Base-by-base conservation (phyloP, 495 filamentous ascomycete genomes). In the Penicillium steckii region DNA sequence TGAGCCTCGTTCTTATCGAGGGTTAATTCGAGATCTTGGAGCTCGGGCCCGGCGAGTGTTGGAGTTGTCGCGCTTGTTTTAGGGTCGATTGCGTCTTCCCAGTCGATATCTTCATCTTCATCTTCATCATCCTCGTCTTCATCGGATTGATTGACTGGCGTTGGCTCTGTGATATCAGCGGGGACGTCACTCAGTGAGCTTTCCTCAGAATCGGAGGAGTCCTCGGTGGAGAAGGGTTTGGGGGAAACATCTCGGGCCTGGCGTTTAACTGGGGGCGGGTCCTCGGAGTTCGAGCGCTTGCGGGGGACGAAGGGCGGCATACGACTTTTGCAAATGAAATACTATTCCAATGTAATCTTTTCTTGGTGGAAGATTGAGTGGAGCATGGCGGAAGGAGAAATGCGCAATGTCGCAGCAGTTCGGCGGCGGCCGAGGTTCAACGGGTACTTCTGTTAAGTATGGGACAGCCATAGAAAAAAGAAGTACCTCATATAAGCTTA, bases 11-110 rank as follows among this genome's bases (percentile, higher is more conserved):
- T 81, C 50, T 79, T 77, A 46, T 82, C 79, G 9, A 96, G 68
- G 0, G 86, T 95, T 59, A 96, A 73, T 52, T 94, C 88, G 3
- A 96, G 76, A 66, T 95, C 86, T 30, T 62, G 64, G 42, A 71
- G 55, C 30, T 65, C 71, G 3, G 74, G 68, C 8, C 45, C 63
- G 7, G 53, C 61, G 4, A 66, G 46, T 12, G 60, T 58, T 13
- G 64, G 57, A 13, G 67, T 63, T 3, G 65, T 55, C 51, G 64
- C 56, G 69, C 62, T 48, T 8, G 61, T 57, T 6, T 60, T 65
- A 21, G 78, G 64, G 22, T 80, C 76, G 22, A 84, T 75, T 3
- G 93, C 91, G 72, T 96, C 90, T 73, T 96, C 93, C 78, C 94
- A 96, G 56, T 95, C 88, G 46, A 90, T 77, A 37, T 85, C 85